Conservation (phyloP, 1,284 basidiomycete genomes). For the Ganoderma multipileum region DNA sequence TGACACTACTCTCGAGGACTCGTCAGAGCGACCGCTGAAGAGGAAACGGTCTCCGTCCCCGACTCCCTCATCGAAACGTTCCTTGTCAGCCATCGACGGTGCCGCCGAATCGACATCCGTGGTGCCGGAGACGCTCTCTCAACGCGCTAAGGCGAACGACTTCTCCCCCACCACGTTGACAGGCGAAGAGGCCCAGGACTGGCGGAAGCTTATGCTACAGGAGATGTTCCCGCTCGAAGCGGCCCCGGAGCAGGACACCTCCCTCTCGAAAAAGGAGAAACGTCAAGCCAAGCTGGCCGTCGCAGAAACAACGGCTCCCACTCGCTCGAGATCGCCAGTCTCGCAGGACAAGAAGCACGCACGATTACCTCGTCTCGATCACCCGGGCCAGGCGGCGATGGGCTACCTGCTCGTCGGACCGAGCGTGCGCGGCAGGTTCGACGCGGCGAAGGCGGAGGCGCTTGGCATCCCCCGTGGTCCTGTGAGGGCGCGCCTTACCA, state of each 20-base stretch:
- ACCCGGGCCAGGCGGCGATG: constrained; percentile 4
- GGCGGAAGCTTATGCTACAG: constrained; percentile 55
- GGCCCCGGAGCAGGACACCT: constrained; percentile 22
- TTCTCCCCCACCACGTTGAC: constrained; percentile 48
- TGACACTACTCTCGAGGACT: not conserved
- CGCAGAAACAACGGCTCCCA: not conserved
- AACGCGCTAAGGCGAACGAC: constrained; percentile 10
- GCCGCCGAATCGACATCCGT: constrained; percentile 17
- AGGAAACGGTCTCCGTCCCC: constrained; percentile 37
- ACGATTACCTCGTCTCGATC: constrained; percentile 18
- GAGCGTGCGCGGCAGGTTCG: constrained; percentile 85
- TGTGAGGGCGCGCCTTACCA: constrained; percentile 51
- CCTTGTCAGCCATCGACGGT: constrained; percentile 22
- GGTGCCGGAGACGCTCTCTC: constrained; percentile 1
- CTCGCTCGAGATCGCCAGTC: not conserved
- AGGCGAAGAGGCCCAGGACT: constrained; percentile 55
- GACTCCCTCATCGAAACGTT: constrained; percentile 47
- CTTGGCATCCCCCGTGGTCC: constrained; percentile 74
- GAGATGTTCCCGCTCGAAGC: constrained; percentile 62
- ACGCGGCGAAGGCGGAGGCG: constrained; percentile 67
- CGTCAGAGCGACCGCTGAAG: constrained; percentile 30
- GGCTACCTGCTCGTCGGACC: constrained; percentile 82
- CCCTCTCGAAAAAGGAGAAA: constrained; percentile 13
- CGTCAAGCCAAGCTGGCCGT: constrained; percentile 10
- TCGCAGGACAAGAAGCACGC: constrained; percentile 7